Evolutionary conservation across 2,329 filamentous ascomycete genomes (phyloP).

Genomic region (Canariomyces notabilis): DNA sequence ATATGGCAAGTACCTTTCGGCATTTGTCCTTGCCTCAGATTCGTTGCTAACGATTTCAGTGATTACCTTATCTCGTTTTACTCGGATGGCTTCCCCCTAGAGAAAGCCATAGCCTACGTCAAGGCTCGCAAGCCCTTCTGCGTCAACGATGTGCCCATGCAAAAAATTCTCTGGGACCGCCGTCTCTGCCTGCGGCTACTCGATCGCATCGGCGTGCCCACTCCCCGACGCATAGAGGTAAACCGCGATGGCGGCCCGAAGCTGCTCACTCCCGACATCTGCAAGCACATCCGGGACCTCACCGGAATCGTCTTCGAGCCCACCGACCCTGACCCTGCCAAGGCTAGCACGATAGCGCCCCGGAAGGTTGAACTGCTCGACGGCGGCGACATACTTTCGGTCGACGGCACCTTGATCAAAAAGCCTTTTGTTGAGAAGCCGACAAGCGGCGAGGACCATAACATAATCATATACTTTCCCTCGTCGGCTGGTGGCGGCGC

Average conservation of each 20-base stretch:
- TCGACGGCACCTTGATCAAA: constrained; percentile 74
- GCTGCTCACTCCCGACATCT: constrained; percentile 72
- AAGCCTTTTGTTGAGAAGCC: constrained; percentile 99
- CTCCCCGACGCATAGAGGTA: constrained; percentile 82
- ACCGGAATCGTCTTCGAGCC: constrained; percentile 73
- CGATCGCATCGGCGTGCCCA: constrained; percentile 84
- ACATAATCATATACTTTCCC: constrained; percentile 97
- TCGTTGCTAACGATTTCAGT: constrained; percentile 31
- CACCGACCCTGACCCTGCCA: constrained; percentile 59
- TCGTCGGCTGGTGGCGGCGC: constrained; percentile 82
- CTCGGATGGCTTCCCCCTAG: constrained; percentile 91
- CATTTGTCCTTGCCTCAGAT: neutral
- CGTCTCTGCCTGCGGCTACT: constrained; percentile 83
- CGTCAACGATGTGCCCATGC: constrained; percentile 96
- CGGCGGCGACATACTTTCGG: constrained; percentile 78
- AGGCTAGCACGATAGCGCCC: constrained; percentile 45
- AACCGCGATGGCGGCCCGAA: constrained; percentile 86
- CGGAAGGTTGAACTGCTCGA: constrained; percentile 80
- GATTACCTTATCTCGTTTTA: constrained; percentile 98
- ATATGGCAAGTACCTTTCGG: constrained; percentile 56
- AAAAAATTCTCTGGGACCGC: constrained; percentile 93
- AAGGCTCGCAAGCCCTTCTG: constrained; percentile 92
- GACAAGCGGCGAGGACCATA: constrained; percentile 96
- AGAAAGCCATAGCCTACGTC: constrained; percentile 95
- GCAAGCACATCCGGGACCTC: constrained; percentile 71